A percentile compares a stretch with the other conserved stretches of the same genome.
Conservation (phyloP, 768 basidiomycete species). For the Tephrocybe rancida region DNA sequence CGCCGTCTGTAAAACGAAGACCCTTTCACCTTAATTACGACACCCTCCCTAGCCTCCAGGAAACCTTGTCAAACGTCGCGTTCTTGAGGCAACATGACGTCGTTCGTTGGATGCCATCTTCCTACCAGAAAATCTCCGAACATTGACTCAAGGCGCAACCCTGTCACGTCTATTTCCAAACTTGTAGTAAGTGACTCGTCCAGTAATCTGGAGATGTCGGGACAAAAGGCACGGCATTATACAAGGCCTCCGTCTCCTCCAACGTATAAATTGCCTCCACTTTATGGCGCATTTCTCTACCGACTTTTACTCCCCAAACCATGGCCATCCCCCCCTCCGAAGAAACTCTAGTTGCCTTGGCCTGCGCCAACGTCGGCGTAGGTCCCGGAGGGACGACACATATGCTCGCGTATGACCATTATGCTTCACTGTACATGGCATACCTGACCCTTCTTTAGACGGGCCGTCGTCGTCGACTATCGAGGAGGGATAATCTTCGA, state of each 20-base stretch:
- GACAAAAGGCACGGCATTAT: slow-evolving; percentile 14
- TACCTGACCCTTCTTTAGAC: slow-evolving; percentile 27
- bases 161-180: slow-evolving; percentile 18
- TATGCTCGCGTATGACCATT: slow-evolving; percentile 71
- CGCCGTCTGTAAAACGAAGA: slow-evolving; percentile 10
- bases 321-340: slow-evolving; percentile 38
- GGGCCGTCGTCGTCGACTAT: slow-evolving; percentile 56
- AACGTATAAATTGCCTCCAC: slow-evolving; percentile 17
- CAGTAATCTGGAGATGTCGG: slow-evolving; percentile 9
- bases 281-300: slow-evolving; percentile 7
- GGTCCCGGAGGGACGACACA: slow-evolving; percentile 81
- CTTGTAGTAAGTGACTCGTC: background rate
- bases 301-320: slow-evolving; percentile 14
- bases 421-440: background rate
- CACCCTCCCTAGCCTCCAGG: slow-evolving; percentile 14
- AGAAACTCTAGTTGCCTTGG: slow-evolving; percentile 58
- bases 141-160: slow-evolving; percentile 21
- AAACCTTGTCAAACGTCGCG: slow-evolving; percentile 23
- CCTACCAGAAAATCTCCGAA: slow-evolving; percentile 26
- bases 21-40: slow-evolving; percentile 13
- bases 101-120: slow-evolving; percentile 33
- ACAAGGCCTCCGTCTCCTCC: slow-evolving; percentile 13
- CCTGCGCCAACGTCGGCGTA: slow-evolving; percentile 74
- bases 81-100: slow-evolving; percentile 24
- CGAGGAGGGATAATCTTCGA: slow-evolving; percentile 62